Evolutionary conservation across 2,329 filamentous ascomycete species (phyloP), one percentile per base, ranked within the genome.

Genomic region (Trichophyton benhamiae): DNA sequence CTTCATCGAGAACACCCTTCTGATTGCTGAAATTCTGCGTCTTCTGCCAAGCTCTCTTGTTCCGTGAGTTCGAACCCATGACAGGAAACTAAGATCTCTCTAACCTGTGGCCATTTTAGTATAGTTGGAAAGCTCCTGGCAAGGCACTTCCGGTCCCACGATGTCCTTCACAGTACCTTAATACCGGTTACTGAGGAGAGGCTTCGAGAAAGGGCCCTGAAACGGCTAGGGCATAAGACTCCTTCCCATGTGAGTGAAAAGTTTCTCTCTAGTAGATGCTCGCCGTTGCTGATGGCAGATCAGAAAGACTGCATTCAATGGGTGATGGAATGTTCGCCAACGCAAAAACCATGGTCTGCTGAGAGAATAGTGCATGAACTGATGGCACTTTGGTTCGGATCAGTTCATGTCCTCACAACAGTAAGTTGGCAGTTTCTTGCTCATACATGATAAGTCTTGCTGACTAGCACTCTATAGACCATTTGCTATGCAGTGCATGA

Each of bases 341-440:
- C 15, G 48, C 48, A 52, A 52, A 52, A 52, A 27, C 48, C 48
- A 25, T 52, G 48, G 48, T 52, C 48, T 22, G 48, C 48, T 13
- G 48, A 52, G 48, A 52, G 48, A 52, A 52, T 52, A 4, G 48
- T 52, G 25, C 48, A 52, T 8, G 48, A 52, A 13, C 48, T 52
- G 48, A 52, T 52, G 48, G 48, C 48, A 15, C 48, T 52, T 52
- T 52, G 17, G 48, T 52, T 52, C n/a, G 48, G 48, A 52, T 52
- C 48, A 5, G 48, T 52, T 17, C 48, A 52, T 17, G 25, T 52
- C 11, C 9, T 52, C 7, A 27, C 48, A 13, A 52, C 48, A 13
- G 48, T 52, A 52, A 25, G 48, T 8, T 22, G 2, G 11, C 4
- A 4, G 8, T 22, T 4, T 22, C 48, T n/a, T 52, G 1, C 20